Base-by-base conservation (phyloP, 108 stramenopile species). In the Cyclotella baltica region DNA sequence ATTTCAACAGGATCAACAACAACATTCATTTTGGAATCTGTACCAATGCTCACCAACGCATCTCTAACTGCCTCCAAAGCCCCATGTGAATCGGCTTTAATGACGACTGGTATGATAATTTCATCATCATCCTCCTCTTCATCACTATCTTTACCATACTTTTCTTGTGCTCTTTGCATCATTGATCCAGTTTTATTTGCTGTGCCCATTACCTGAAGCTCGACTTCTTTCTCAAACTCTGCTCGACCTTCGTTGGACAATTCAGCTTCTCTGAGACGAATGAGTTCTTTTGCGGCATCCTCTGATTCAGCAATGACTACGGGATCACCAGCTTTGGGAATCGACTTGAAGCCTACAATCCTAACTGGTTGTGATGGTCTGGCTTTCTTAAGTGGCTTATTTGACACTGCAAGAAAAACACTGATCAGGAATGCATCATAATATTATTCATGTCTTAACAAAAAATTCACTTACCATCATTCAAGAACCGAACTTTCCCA, bases 71-170 rank as follows among this genome's bases (percentile, higher is more conserved):
- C 95, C 37, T 85, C 77, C 15, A 96, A 68, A 3, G 93, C 88
- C 13, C 95, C 95, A 70, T 96, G 90, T 25, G 91, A 90, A 62
- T 93, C 92, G 13, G 95, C 91, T 72, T 92, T 93, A 55, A 96
- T 78, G 3, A 96, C 80, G 20, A 96, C 87, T 18, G 95, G 95
- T 53, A 93, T 90, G 8, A 91, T 80, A 36, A 93, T 86, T 22
- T 59, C 37, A 22, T 77, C 63, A 1, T 64, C 77, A 10, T 83
- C 78, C 9, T 29, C 67, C 23, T 80, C 67, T 15, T 81, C 77
- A 28, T 70, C 52, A 51, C 50, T 33, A 55, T 61, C 67, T 43
- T 70, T 66, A 20, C 85, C 77, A 51, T 83, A 83, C 2, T 62
- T 69, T 34, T 74, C 34, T 15, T 79, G 77, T 5, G 67, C 77